phyloP scores from a whole-genome alignment of 2,329 filamentous ascomycete genomes.

The Aspergillus vadensis region DNA sequence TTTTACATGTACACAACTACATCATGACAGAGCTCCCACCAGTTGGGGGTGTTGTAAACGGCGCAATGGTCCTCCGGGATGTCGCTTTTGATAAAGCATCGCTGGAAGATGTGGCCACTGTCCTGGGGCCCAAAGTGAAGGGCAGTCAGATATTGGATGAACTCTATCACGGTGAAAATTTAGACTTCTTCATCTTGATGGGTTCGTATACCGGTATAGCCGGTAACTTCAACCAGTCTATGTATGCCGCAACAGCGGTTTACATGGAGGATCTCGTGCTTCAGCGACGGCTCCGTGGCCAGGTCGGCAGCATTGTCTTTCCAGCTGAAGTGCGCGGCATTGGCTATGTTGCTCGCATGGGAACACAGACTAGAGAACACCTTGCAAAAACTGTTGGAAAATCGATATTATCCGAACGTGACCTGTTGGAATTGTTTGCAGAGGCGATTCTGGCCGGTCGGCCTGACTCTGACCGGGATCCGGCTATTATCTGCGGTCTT shows the following conservation, averaged over 20 bases:
- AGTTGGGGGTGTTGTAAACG: conserved; percentile 19
- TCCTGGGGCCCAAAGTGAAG: conserved; percentile 43
- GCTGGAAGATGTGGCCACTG: conserved; percentile 33
- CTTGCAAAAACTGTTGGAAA: not conserved
- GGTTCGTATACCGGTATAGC: conserved; percentile 13
- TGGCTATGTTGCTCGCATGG: conserved; percentile 9
- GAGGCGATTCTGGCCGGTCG: conserved; percentile 52
- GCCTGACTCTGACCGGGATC: conserved; percentile 24
- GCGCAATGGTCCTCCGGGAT: conserved; percentile 43
- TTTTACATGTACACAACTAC: conserved; percentile 21
- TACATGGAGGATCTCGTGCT: conserved; percentile 19
- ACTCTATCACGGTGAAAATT: conserved; percentile 16
- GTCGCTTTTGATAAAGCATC: conserved; percentile 35
- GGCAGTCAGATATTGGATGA: conserved; percentile 32
- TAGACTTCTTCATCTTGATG: conserved; percentile 28
- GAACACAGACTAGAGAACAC: not conserved
- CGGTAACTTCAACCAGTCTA: conserved; percentile 19
- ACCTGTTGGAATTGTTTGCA: conserved; percentile 56
- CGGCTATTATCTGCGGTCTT: conserved; percentile 26
- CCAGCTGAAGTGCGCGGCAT: conserved; percentile 16
- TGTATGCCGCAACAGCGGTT: conserved; percentile 21
- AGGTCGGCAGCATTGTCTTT: conserved; percentile 15
- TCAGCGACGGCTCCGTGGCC: conserved; percentile 15
- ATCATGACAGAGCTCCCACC: conserved; percentile 31
- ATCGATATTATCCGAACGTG: conserved; percentile 50